Conservation (phyloP, 164 flowering plant genomes). For the Nymphaea colorata region DNA sequence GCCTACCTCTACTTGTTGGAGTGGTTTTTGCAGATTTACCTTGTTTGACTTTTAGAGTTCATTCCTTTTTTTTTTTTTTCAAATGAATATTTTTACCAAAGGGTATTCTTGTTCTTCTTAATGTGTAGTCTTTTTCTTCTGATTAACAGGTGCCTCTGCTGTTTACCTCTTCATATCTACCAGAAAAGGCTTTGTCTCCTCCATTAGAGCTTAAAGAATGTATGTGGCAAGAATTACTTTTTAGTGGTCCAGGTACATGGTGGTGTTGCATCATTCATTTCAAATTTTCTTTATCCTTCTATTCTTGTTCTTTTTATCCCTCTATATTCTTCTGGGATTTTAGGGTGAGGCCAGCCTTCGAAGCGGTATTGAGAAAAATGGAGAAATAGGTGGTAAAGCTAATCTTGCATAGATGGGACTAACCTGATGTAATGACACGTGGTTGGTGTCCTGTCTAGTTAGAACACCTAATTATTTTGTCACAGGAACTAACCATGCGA, state of each 20-base stretch:
- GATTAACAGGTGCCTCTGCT: background rate
- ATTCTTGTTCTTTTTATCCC: too few species aligned
- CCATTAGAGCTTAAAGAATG: background rate
- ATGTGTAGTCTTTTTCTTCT: background rate
- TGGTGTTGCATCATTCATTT: background rate
- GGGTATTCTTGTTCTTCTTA: background rate
- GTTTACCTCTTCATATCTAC: background rate
- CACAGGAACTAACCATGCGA: background rate
- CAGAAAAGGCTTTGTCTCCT: background rate
- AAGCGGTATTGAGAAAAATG: background rate
- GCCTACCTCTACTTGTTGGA: too few species aligned
- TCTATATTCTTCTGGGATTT: background rate
- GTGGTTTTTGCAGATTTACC: too few species aligned
- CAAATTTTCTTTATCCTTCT: background rate
- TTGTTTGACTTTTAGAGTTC: too few species aligned
- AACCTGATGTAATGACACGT: too few species aligned
- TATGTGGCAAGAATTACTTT: background rate
- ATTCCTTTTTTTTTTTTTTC: too few species aligned
- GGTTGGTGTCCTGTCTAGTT: background rate
- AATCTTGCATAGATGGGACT: too few species aligned
- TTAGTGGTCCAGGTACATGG: background rate
- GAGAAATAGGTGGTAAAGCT: background rate
- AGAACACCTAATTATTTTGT: background rate
- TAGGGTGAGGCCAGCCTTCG: background rate
- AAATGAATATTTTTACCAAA: too few species aligned